These are phyloP conservation scores for Ganoderma lingzhi DNA, from an alignment of 1,284 basidiomycete genomes.

Conservation along the genomic window DNA sequence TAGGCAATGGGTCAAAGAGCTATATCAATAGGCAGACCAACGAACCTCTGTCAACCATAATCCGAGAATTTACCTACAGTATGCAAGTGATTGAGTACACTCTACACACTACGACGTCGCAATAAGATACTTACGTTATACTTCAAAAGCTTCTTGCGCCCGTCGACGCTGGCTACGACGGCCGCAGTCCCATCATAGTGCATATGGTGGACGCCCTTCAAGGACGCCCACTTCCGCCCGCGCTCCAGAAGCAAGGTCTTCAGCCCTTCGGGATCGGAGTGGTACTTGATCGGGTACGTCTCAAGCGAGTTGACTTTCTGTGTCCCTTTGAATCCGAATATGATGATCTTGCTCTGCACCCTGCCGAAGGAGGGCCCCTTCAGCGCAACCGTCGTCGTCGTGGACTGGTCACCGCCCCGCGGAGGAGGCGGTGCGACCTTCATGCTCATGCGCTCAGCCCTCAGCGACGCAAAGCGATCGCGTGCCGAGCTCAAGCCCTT, in stretches of 20 bases:
- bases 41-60: slow-evolving; percentile 62
- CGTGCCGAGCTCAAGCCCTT: not conserved
- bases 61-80: slow-evolving; percentile 43
- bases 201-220: slow-evolving; percentile 62
- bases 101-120: not conserved
- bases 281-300: slow-evolving; percentile 59
- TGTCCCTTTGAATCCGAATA: slow-evolving; percentile 54
- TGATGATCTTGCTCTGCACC: slow-evolving; percentile 48
- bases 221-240: slow-evolving; percentile 58
- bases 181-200: slow-evolving; percentile 61
- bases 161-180: not conserved
- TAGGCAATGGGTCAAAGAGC: slow-evolving; percentile 31
- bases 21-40: slow-evolving; percentile 34
- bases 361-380: slow-evolving; percentile 42
- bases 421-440: not conserved
- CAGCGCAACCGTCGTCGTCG: not conserved
- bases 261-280: slow-evolving; percentile 49
- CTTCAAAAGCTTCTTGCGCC: slow-evolving; percentile 45
- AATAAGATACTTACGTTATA: slow-evolving; percentile 50
- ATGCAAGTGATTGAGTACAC: not conserved
- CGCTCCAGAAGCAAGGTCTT: slow-evolving; percentile 48
- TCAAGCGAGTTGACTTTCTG: slow-evolving; percentile 56
- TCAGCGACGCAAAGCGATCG: not conserved
- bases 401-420: not conserved
- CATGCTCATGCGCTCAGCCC: not conserved